Evolutionary conservation across 2,329 filamentous ascomycete genomes (phyloP).

Genomic region (Teratosphaeria epicoccoides): DNA sequence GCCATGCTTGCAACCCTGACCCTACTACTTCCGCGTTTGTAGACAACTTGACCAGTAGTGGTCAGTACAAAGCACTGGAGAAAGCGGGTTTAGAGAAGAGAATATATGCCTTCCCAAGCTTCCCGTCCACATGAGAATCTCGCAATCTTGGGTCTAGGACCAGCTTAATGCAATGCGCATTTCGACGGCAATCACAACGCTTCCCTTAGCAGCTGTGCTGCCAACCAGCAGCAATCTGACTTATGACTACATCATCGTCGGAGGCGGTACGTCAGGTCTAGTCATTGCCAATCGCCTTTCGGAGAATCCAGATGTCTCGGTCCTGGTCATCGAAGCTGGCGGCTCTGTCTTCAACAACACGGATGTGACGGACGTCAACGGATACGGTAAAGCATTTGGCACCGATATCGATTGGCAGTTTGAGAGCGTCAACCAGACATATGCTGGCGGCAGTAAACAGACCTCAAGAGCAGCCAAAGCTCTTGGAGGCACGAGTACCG

Average conservation of each 20-base stretch:
- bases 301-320: neutral
- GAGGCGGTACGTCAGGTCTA: neutral
- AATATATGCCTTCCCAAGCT: no score
- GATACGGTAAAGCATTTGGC: neutral
- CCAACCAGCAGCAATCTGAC: neutral
- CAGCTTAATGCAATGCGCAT: neutral
- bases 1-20: no score
- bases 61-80: no score
- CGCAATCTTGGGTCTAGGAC: neutral
- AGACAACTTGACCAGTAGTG: no score
- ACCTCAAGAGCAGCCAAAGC: slow-evolving; percentile 1
- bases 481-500: slow-evolving; percentile 28
- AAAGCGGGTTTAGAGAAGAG: no score
- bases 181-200: neutral
- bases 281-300: neutral
- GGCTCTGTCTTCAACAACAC: neutral
- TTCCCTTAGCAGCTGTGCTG: neutral
- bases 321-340: neutral
- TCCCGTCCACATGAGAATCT: neutral
- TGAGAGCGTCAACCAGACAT: neutral
- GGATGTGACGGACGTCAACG: neutral
- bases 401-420: neutral
- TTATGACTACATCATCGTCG: slow-evolving; percentile 1
- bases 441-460: neutral
- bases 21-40: no score